Percentiles rank a stretch among this genome's conserved stretches.
Evolutionary conservation across 225 moss, liverwort and hornwort genomes (phyloP).

Genomic region (Sphagnum contortum): DNA sequence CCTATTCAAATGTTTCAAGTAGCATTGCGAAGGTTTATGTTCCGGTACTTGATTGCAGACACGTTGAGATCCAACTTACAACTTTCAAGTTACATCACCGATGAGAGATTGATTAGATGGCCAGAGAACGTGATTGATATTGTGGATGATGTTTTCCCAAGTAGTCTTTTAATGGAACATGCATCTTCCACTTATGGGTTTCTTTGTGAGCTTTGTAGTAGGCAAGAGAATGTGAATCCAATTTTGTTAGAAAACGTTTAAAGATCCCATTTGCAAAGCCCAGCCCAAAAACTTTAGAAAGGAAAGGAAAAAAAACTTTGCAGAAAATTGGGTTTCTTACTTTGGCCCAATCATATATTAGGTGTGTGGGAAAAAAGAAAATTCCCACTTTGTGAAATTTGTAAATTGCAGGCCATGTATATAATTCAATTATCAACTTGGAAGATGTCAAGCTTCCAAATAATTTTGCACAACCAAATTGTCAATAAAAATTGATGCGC

Average conservation of each 20-base stretch:
- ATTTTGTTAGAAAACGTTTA: neutral
- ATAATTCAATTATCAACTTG: too few relatives aligned
- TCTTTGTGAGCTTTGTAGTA: slow-evolving; percentile 14
- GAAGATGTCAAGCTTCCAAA: too few relatives aligned
- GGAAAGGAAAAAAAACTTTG: too few relatives aligned
- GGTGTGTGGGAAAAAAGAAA: too few relatives aligned
- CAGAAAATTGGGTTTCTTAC: too few relatives aligned
- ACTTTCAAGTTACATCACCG: slow-evolving; percentile 32
- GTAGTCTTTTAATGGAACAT: slow-evolving; percentile 28
- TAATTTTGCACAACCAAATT: too few relatives aligned
- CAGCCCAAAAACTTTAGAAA: too few relatives aligned
- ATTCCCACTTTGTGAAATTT: too few relatives aligned
- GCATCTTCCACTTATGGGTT: slow-evolving; percentile 42
- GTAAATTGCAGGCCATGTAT: too few relatives aligned
- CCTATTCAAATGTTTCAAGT: slow-evolving; percentile 20
- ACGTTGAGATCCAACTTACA: slow-evolving; percentile 24
- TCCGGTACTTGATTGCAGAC: slow-evolving; percentile 36
- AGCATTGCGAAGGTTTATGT: slow-evolving; percentile 44
- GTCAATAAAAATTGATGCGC: too few relatives aligned
- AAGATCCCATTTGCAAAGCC: too few relatives aligned
- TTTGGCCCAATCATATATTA: too few relatives aligned
- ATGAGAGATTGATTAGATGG: slow-evolving; percentile 33
- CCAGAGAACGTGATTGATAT: slow-evolving; percentile 24
- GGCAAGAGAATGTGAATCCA: slow-evolving; percentile 11
- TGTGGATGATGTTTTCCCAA: slow-evolving; percentile 34